A percentile compares a stretch with the other conserved stretches of the same genome.
phyloP scores from a whole-genome alignment of 139 green algal species.

The Eudorina sp. region DNA sequence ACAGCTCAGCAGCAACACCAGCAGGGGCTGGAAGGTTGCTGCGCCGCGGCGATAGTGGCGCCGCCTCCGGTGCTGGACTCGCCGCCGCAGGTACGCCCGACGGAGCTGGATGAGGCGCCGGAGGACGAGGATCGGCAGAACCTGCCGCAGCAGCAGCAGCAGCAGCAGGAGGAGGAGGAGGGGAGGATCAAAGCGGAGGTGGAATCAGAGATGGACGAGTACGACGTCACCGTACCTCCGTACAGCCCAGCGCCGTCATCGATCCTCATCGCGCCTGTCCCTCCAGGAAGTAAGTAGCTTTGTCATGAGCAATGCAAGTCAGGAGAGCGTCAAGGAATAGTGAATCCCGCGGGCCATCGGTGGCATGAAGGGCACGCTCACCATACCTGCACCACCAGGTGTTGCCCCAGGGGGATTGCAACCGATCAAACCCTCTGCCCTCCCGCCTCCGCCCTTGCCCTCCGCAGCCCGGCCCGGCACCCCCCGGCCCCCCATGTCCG shows the following conservation, averaged over 20 bases:
- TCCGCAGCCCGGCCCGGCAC: conserved; percentile 13
- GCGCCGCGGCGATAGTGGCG: not conserved
- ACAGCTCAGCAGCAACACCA: not conserved
- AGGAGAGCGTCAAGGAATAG: too few relatives aligned
- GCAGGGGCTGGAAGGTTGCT: not conserved
- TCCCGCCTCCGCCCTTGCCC: not conserved
- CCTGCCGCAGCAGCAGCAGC: too few relatives aligned
- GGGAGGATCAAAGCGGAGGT: not conserved
- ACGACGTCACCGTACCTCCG: not conserved
- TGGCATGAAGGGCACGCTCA: not conserved
- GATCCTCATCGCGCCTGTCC: conserved; percentile 3
- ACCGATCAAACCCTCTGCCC: too few relatives aligned
- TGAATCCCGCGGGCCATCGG: too few relatives aligned
- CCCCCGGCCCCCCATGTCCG: conserved; percentile 6
- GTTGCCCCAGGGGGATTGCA: too few relatives aligned
- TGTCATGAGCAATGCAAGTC: not conserved
- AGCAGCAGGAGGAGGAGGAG: not conserved
- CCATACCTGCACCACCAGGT: too few relatives aligned
- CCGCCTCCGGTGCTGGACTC: not conserved
- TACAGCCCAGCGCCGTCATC: conserved; percentile 15
- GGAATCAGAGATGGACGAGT: not conserved
- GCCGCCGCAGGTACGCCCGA: not conserved
- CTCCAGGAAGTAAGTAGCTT: conserved; percentile 12
- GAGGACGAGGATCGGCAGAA: too few relatives aligned
- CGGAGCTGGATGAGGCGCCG: not conserved